Evolutionary conservation across 768 basidiomycete species (phyloP).

Genomic region (Phanerodontia chrysosporium): DNA sequence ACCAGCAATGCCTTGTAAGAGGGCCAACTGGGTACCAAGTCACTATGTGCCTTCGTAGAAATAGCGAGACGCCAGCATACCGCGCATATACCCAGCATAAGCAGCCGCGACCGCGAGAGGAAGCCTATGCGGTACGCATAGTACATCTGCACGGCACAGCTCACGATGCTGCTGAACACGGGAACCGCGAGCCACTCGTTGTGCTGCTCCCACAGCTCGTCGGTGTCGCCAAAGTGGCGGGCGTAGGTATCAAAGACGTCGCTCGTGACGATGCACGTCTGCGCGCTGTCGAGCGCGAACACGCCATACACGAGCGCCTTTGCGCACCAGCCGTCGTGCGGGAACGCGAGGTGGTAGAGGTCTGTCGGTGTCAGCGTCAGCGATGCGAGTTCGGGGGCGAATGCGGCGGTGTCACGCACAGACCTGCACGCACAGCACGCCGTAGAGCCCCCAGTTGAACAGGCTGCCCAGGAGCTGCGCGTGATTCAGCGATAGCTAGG

Average conservation of each 20-base stretch:
- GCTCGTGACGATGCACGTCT: conserved; percentile 17
- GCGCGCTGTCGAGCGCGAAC: conserved; percentile 7
- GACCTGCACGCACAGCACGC: conserved; percentile 18
- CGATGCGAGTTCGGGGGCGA: background rate
- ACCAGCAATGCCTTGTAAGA: background rate
- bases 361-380: background rate
- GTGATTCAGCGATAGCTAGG: no score
- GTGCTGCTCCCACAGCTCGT: background rate
- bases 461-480: conserved; percentile 14
- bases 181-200: background rate
- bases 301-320: conserved; percentile 15
- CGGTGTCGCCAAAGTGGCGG: conserved; percentile 20
- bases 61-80: background rate
- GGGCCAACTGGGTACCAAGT: background rate
- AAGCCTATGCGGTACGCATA: conserved; percentile 1
- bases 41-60: no score
- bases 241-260: conserved; percentile 26
- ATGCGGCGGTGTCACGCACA: conserved; percentile 1
- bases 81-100: background rate
- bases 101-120: background rate
- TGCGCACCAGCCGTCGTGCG: conserved; percentile 2
- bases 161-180: conserved; percentile 2
- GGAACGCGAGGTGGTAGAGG: conserved; percentile 14
- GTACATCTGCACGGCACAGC: conserved; percentile 2
- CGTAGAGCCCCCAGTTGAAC: conserved; percentile 24